Evolutionary conservation across 2,329 filamentous ascomycete genomes (phyloP).

Genomic region (Aspergillus japonicus): DNA sequence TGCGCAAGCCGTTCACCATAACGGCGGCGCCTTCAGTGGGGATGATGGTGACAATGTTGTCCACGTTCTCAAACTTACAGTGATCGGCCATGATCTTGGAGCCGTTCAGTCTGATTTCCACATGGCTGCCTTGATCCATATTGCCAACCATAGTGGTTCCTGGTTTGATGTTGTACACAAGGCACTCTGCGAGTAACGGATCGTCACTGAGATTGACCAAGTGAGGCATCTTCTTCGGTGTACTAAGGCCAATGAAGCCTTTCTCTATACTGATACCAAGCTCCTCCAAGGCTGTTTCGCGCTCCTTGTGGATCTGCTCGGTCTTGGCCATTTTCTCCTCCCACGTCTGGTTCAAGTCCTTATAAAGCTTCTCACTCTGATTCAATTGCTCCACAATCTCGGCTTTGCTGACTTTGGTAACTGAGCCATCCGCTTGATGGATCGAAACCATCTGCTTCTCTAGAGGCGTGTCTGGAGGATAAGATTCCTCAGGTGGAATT

Average conservation of each 20-base stretch:
- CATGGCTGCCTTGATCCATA: constrained; percentile 76
- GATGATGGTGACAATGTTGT: constrained; percentile 88
- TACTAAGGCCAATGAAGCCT: constrained; percentile 90
- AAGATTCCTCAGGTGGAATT: constrained; percentile 71
- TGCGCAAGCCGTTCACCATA: constrained; percentile 94
- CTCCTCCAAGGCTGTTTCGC: constrained; percentile 91
- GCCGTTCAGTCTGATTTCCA: constrained; percentile 90
- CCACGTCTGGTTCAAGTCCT: constrained; percentile 97
- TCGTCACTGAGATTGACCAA: constrained; percentile 96
- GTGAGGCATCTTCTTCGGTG: constrained; percentile 99
- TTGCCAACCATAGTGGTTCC: constrained; percentile 93
- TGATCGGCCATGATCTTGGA: constrained; percentile 90
- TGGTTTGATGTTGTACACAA: constrained; percentile 97
- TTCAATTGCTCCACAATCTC: constrained; percentile 96
- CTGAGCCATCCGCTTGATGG: constrained; percentile 74
- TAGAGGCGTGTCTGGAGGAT: constrained; percentile 85
- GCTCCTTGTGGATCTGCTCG: constrained; percentile 95
- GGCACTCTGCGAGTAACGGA: constrained; percentile 87
- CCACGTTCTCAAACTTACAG: constrained; percentile 89
- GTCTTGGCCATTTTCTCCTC: constrained; percentile 94
- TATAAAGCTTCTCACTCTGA: constrained; percentile 93
- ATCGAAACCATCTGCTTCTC: constrained; percentile 97
- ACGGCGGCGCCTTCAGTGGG: constrained; percentile 90
- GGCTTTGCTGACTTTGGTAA: constrained; percentile 96
- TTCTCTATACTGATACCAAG: constrained; percentile 99